These are phyloP conservation scores for Colletotrichum neosansevieriae DNA, from an alignment of 2,329 filamentous ascomycete species.

Conservation along the genomic window DNA sequence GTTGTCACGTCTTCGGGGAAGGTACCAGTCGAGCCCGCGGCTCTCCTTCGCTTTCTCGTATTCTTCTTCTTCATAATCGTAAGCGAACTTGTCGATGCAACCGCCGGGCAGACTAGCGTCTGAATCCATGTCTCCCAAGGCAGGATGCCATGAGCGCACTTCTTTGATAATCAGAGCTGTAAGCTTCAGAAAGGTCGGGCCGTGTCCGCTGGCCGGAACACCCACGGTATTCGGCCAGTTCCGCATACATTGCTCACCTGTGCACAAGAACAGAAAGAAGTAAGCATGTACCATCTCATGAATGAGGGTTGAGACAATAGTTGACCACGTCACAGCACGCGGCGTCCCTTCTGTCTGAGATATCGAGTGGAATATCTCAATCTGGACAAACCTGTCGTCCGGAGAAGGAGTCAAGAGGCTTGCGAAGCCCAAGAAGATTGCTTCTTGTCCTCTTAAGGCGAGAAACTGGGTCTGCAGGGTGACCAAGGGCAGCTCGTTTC, in stretches of 20 bases:
- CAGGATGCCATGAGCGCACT: conserved; percentile 20
- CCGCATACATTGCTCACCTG: neutral
- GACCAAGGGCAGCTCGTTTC: neutral
- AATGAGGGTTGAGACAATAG: conserved; percentile 19
- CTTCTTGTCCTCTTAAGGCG: neutral
- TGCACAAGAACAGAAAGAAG: conserved; percentile 10
- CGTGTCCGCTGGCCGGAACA: conserved; percentile 8
- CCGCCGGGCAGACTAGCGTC: no score
- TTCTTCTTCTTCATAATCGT: no score
- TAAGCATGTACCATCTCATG: conserved; percentile 39
- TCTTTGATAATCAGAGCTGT: neutral
- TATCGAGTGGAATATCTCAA: no score
- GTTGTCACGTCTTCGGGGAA: no score
- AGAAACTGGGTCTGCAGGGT: neutral
- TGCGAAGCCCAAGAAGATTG: neutral
- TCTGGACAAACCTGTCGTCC: no score
- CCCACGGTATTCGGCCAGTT: conserved; percentile 18
- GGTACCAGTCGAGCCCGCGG: no score
- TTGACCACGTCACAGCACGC: neutral
- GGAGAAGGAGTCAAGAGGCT: no score
- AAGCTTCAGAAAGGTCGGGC: conserved; percentile 2
- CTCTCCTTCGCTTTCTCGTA: no score
- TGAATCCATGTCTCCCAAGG: neutral
- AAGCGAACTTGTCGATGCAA: no score
- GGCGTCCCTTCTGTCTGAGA: no score